Base-by-base conservation (phyloP, 805 yeast species). In the Suhomyces sp. region DNA sequence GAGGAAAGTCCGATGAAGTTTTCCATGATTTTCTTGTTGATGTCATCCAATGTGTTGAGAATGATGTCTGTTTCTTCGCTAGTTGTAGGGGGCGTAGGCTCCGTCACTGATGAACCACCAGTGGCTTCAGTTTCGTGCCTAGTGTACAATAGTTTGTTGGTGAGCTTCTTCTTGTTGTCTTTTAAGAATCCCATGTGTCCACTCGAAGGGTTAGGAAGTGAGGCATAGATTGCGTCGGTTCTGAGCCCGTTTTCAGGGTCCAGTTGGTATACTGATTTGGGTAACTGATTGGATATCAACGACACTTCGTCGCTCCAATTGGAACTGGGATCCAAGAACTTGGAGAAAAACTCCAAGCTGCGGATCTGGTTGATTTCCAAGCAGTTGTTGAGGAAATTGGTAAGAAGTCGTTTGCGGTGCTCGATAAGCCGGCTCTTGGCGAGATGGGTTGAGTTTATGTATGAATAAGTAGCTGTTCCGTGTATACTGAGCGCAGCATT, bases 241-340 rank as follows among this genome's bases (percentile, higher is more conserved):
- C 66, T 66, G 43, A 71, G 60, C 1, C 77, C 78, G 52, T 75
- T 75, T 52, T 75, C 78, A 0, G 80, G 80, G 54, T 75, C 75
- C 72, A 72, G 76, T 48, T 59, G 63, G 51, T 72, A 73, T 1
- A 72, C 66, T 8, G 72, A 68, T 49, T 68, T 69, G 2, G 80
- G 80, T 43, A 75, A 60, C 49, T 73, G 77, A 49, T 69, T 67
- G 21, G 61, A 58, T 8, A 73, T 65, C 44, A 74, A 59, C 15
- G 64, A 51, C 4, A 70, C 66, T 51, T 75, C 96, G 62, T 92
- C 97, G 21, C 79, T 75, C 93, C 97, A 94, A 57, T 82, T 80
- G 10, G 89, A 82, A 54, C 86, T 86, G 6, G 98, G 96, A 63
- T 91, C 94, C 51, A 94, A 67, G 62, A 94, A 94, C 62, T 86